phyloP scores from a whole-genome alignment of 768 basidiomycete genomes.

The Leccinum uliginosum region DNA sequence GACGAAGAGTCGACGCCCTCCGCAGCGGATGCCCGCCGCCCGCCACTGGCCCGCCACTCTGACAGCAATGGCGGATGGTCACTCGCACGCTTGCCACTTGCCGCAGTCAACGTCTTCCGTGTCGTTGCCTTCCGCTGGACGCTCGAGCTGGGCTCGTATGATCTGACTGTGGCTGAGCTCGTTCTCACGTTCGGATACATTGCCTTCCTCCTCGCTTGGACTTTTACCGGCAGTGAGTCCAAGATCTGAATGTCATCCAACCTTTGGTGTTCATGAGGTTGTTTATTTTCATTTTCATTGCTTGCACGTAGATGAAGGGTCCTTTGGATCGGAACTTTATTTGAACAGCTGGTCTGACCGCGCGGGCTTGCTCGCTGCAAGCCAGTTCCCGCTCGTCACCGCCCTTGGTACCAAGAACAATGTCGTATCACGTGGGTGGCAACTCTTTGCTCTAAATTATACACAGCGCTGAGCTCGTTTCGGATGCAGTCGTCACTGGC shows the following conservation, averaged over 20 bases:
- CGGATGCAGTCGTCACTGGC: slow-evolving; percentile 25
- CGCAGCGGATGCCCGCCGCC: neutral
- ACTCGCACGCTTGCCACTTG: slow-evolving; percentile 35
- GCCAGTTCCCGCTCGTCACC: slow-evolving; percentile 41
- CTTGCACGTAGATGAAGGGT: neutral
- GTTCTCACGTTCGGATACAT: slow-evolving; percentile 45
- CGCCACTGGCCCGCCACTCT: neutral
- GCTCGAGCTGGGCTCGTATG: slow-evolving; percentile 41
- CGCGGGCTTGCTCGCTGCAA: slow-evolving; percentile 29
- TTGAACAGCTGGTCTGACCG: slow-evolving; percentile 27
- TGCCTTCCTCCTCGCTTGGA: slow-evolving; percentile 39
- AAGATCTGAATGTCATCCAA: neutral
- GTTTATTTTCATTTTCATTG: neutral
- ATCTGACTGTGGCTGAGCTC: slow-evolving; percentile 40
- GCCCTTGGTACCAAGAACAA: slow-evolving; percentile 50
- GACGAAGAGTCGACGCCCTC: neutral
- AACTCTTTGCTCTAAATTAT: no score
- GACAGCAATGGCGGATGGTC: slow-evolving; percentile 31
- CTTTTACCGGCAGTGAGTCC: slow-evolving; percentile 44
- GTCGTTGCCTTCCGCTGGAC: slow-evolving; percentile 48
- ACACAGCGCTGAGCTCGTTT: neutral
- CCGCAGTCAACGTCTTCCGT: slow-evolving; percentile 40
- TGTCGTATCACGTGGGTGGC: slow-evolving; percentile 33
- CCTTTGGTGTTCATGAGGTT: neutral
- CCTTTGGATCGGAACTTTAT: slow-evolving; percentile 7